These are phyloP conservation scores for Dendrocalamus sinicus DNA, from an alignment of 176 grass and related monocot species.

Conservation along the genomic window DNA sequence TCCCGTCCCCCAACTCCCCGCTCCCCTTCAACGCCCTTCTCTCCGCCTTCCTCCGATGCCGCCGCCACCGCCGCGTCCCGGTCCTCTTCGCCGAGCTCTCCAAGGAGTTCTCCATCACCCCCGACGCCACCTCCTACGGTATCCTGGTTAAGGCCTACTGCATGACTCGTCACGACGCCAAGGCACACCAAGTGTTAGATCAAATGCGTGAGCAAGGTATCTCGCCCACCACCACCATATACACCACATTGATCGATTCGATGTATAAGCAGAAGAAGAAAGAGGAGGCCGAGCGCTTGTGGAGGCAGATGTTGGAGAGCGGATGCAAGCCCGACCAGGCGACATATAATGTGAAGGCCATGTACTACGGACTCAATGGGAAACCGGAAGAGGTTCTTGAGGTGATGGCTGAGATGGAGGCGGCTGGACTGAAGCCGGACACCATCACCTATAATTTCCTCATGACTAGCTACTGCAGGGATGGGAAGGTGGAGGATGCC, in stretches of 20 bases:
- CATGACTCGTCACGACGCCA: slow-evolving; percentile 32
- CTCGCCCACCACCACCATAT: slow-evolving; percentile 55
- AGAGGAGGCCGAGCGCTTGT: slow-evolving; percentile 58
- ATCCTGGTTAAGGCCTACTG: slow-evolving; percentile 69
- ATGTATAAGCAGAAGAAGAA: slow-evolving; percentile 60
- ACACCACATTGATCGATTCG: slow-evolving; percentile 66
- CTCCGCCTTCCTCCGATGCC: slow-evolving; percentile 61
- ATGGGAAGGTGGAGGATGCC: slow-evolving; percentile 54
- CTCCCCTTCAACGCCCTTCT: slow-evolving; percentile 79
- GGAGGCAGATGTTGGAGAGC: slow-evolving; percentile 72
- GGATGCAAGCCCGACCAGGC: slow-evolving; percentile 54
- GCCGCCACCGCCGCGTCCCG: slow-evolving; percentile 46
- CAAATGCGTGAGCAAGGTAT: slow-evolving; percentile 64
- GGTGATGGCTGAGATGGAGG: slow-evolving; percentile 66
- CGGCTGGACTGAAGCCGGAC: slow-evolving; percentile 54
- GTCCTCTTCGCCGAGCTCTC: slow-evolving; percentile 60
- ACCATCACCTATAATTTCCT: slow-evolving; percentile 77
- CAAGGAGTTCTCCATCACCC: slow-evolving; percentile 64
- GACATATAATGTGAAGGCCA: slow-evolving; percentile 69
- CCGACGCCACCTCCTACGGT: slow-evolving; percentile 62
- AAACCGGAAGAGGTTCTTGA: slow-evolving; percentile 52
- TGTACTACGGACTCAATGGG: slow-evolving; percentile 25
- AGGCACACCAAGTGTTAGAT: slow-evolving; percentile 57
- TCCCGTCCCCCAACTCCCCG: slow-evolving; percentile 37
- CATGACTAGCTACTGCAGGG: slow-evolving; percentile 61